Evolutionary conservation across 495 filamentous ascomycete genomes (phyloP).

Genomic region (Hypoxylon perforatum): DNA sequence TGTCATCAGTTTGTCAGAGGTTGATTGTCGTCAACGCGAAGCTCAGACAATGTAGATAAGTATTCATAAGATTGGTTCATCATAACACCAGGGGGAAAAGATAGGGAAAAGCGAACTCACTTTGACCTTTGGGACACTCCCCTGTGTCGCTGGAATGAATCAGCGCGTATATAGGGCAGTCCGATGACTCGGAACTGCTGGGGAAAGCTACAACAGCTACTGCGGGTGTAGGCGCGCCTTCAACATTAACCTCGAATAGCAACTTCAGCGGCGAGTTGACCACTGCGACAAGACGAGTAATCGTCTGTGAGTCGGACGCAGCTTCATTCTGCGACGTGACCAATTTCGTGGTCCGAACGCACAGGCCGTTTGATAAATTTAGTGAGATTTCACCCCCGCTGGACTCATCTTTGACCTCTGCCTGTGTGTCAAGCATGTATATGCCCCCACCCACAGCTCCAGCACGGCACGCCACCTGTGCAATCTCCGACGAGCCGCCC

Average conservation of each 20-base stretch:
- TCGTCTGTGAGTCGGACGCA: constrained; percentile 29
- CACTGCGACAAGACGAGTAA: constrained; percentile 67
- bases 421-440: constrained; percentile 78
- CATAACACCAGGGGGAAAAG: constrained; percentile 53
- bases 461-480: constrained; percentile 92
- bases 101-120: constrained; percentile 67
- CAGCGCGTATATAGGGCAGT: constrained; percentile 75
- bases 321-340: constrained; percentile 59
- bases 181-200: constrained; percentile 47
- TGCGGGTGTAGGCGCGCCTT: constrained; percentile 78
- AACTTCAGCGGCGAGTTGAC: constrained; percentile 72
- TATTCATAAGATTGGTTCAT: constrained; percentile 88
- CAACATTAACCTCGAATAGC: constrained; percentile 76
- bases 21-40: constrained; percentile 80
- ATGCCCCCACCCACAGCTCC: constrained; percentile 91
- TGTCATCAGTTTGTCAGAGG: constrained; percentile 88
- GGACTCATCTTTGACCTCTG: constrained; percentile 20
- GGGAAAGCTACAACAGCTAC: constrained; percentile 81
- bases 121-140: constrained; percentile 86
- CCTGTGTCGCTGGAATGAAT: constrained; percentile 87
- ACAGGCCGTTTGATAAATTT: constrained; percentile 69
- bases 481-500: constrained; percentile 91
- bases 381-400: constrained; percentile 53
- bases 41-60: constrained; percentile 99
- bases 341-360: constrained; percentile 66